phyloP scores from a whole-genome alignment of 495 filamentous ascomycete species.

The Trichoderma reesei region DNA sequence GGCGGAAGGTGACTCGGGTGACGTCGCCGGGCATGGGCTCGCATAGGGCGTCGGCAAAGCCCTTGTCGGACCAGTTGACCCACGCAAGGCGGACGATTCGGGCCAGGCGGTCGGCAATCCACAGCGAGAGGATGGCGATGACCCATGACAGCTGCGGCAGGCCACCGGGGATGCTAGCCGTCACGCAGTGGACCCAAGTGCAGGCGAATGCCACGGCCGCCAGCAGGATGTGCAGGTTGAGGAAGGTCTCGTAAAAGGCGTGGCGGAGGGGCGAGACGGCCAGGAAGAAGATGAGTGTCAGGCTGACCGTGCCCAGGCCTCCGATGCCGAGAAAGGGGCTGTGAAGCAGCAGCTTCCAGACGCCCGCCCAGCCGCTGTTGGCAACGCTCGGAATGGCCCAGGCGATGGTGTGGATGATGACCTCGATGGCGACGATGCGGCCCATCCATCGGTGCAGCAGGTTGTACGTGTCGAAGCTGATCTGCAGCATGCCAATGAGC shows the following conservation, averaged over 20 bases:
- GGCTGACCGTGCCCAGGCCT: constrained; percentile 41
- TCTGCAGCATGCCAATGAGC: constrained; percentile 66
- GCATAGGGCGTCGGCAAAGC: constrained; percentile 60
- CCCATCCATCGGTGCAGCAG: constrained; percentile 93
- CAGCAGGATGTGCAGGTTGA: constrained; percentile 68
- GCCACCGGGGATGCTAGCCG: constrained; percentile 32
- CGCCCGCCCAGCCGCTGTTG: constrained; percentile 51
- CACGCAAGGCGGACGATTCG: constrained; percentile 61
- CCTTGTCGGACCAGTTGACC: constrained; percentile 52
- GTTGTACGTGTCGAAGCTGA: constrained; percentile 97
- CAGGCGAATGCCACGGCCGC: constrained; percentile 51
- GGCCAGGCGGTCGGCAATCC: constrained; percentile 63
- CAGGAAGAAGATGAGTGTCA: constrained; percentile 48
- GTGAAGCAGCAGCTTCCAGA: constrained; percentile 35
- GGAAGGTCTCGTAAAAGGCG: constrained; percentile 93
- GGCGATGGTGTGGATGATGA: constrained; percentile 61
- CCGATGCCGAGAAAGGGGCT: constrained; percentile 50
- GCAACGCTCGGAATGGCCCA: constrained; percentile 65
- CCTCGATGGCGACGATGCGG: constrained; percentile 70
- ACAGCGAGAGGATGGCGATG: constrained; percentile 57
- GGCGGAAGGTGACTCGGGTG: constrained; percentile 67
- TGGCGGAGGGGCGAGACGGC: constrained; percentile 73
- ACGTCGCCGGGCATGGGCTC: constrained; percentile 75
- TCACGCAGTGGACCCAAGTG: constrained; percentile 59
- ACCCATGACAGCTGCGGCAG: constrained; percentile 58